Conservation (phyloP, 495 filamentous ascomycete genomes). For the Tuber brumale region DNA sequence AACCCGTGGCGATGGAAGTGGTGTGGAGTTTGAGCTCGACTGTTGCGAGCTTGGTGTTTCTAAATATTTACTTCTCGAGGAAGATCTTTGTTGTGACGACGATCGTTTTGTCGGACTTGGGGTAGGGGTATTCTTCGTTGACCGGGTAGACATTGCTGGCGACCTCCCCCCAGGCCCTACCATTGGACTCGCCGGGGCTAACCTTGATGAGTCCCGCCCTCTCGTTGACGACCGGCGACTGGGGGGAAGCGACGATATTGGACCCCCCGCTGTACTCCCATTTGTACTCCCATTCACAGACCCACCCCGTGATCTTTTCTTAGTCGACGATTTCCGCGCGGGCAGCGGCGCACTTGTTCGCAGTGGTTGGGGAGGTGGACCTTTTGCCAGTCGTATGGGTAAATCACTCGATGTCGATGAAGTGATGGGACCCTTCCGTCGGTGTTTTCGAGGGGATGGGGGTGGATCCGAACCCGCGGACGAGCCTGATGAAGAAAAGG, state of each 20-base stretch:
- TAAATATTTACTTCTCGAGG: constrained; percentile 17
- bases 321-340: constrained; percentile 18
- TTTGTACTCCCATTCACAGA: constrained; percentile 29
- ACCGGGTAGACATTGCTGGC: constrained; percentile 18
- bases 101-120: constrained; percentile 18
- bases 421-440: constrained; percentile 8
- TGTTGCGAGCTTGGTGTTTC: constrained; percentile 15
- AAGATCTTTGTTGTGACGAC: not conserved
- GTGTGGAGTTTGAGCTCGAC: not conserved
- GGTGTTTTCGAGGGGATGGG: constrained; percentile 12
- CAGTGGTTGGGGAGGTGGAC: constrained; percentile 3
- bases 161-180: constrained; percentile 10
- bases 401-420: constrained; percentile 19
- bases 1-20: constrained; percentile 17
- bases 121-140: constrained; percentile 23
- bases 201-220: constrained; percentile 22
- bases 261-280: constrained; percentile 16
- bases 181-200: constrained; percentile 24
- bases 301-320: constrained; percentile 20
- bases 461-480: constrained; percentile 16
- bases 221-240: constrained; percentile 23
- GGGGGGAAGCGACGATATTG: constrained; percentile 19
- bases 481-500: constrained; percentile 29
- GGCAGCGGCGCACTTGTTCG: constrained; percentile 16
- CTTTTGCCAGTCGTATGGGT: constrained; percentile 18